Conservation (phyloP, 352 stramenopile genomes). For the Thraustotheca clavata region DNA sequence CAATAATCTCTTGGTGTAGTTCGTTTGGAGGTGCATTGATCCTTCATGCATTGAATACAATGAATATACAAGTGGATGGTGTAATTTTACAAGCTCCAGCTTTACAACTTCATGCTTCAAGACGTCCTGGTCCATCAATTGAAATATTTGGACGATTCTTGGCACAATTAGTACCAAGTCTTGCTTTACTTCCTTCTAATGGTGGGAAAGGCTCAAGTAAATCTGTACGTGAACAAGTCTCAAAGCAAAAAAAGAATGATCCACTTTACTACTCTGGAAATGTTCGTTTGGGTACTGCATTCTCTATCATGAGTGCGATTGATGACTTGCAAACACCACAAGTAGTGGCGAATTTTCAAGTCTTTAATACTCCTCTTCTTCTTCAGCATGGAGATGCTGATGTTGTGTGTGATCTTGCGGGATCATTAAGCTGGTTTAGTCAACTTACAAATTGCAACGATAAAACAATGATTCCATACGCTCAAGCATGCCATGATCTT, state of each 20-base stretch:
- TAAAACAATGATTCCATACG: slow-evolving; percentile 9
- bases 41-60: background rate
- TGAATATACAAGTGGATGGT: background rate
- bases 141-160: slow-evolving; percentile 2
- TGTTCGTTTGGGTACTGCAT: slow-evolving; percentile 4
- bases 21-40: slow-evolving; percentile 12
- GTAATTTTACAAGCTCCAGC: slow-evolving; percentile 9
- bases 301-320: background rate
- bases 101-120: slow-evolving; percentile 9
- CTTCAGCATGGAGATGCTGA: slow-evolving; percentile 17
- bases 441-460: slow-evolving; percentile 5
- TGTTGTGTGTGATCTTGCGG: slow-evolving; percentile 8
- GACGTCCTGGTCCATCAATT: background rate
- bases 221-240: background rate
- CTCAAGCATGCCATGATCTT: slow-evolving; percentile 7
- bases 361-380: background rate
- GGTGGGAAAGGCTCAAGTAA: slow-evolving; percentile 16
- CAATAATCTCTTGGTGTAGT: background rate
- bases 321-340: background rate
- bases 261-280: slow-evolving; percentile 20
- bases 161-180: background rate
- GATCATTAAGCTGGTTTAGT: slow-evolving; percentile 5
- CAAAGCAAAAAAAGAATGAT: background rate
- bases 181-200: slow-evolving; percentile 14
- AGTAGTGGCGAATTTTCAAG: background rate